Evolutionary conservation across 768 basidiomycete species (phyloP), one percentile per base, ranked within the genome.

Genomic region (Auriculariales sp.): DNA sequence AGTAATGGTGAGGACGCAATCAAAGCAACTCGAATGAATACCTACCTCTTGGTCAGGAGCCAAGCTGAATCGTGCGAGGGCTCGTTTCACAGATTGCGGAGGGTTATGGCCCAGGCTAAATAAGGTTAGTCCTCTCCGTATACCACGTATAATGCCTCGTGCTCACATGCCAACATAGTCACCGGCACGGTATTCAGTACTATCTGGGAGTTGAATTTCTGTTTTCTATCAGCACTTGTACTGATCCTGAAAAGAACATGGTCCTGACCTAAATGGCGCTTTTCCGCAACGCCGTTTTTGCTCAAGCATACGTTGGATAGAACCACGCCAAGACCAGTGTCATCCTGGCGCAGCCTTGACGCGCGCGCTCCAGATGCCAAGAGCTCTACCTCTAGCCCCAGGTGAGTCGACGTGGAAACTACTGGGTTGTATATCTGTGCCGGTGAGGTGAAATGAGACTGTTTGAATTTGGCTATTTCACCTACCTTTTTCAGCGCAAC

Each of bases 111-210:
- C 2, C n/a, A n/a, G n/a, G n/a, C n/a, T n/a, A n/a, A n/a, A n/a
- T n/a, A n/a, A n/a, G n/a, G n/a, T n/a, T n/a, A n/a, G n/a, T n/a
- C n/a, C n/a, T n/a, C n/a, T n/a, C n/a, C n/a, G n/a, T n/a, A n/a
- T n/a, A n/a, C n/a, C n/a, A n/a, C n/a, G n/a, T n/a, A n/a, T n/a
- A n/a, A n/a, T n/a, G n/a, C n/a, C n/a, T n/a, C n/a, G 17, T 9
- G 27, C 39, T 5, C 15, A 44, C 39, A 54, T 51, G 15, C 50
- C 53, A n/a, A 54, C 50, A 28, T 54, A 54, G 46, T 54, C 53
- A 4, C 50, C 50, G 2, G 52, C 42, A n/a, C 19, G 9, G 25
- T 53, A 53, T 4, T 22, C 35, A 49, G 51, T 51, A 2, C 48
- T 34, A 4, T 51, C 53, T 7, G 50, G 53, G 17, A 51, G 53